phyloP scores from a whole-genome alignment of 495 filamentous ascomycete species.

The Hypoxylon cercidicola region DNA sequence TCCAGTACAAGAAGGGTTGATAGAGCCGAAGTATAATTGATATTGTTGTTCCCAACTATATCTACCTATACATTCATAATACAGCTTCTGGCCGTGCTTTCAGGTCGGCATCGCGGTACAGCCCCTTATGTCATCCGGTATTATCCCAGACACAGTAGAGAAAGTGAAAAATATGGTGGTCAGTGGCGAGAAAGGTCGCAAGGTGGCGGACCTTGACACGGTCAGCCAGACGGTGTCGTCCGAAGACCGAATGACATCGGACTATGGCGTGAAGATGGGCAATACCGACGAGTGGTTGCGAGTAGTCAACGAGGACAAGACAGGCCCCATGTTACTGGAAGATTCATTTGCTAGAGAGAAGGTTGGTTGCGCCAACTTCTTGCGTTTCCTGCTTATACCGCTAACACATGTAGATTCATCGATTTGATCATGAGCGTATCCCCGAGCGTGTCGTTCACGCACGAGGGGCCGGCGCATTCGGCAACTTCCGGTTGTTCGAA shows the following conservation, averaged over 20 bases:
- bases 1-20: constrained; percentile 14
- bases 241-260: constrained; percentile 69
- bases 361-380: constrained; percentile 65
- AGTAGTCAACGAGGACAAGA: constrained; percentile 65
- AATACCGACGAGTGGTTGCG: constrained; percentile 85
- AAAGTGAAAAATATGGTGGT: constrained; percentile 43
- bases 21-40: neutral
- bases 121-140: constrained; percentile 26
- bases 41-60: neutral
- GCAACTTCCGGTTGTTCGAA: constrained; percentile 79
- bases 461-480: constrained; percentile 84
- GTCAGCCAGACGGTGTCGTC: constrained; percentile 47
- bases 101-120: neutral
- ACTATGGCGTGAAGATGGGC: constrained; percentile 79
- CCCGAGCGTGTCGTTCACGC: constrained; percentile 88
- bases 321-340: constrained; percentile 81
- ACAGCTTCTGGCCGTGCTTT: too few relatives aligned
- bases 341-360: constrained; percentile 83
- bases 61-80: too few relatives aligned
- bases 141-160: constrained; percentile 26
- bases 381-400: neutral
- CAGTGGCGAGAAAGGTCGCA: constrained; percentile 45
- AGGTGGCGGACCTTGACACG: constrained; percentile 53
- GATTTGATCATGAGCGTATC: constrained; percentile 69
- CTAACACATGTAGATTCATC: constrained; percentile 27